Evolutionary conservation across 768 basidiomycete species (phyloP).

Genomic region (Amanita inopinata): DNA sequence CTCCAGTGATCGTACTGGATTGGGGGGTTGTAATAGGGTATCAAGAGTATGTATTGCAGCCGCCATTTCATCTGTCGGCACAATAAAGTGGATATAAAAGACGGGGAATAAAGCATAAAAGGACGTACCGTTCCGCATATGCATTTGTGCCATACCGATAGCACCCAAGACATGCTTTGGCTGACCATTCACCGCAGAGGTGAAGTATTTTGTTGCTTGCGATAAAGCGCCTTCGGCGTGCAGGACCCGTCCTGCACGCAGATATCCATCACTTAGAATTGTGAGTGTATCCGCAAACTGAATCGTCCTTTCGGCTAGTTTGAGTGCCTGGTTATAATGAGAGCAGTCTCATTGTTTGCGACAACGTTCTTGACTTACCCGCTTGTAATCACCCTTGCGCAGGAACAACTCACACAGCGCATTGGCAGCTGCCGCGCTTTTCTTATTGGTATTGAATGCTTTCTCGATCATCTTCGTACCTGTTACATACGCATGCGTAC

Average conservation of each 20-base stretch:
- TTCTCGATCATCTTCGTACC: slow-evolving; percentile 67
- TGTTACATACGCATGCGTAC: slow-evolving; percentile 44
- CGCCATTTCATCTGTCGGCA: slow-evolving; percentile 60
- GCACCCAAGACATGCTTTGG: slow-evolving; percentile 71
- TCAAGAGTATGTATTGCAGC: slow-evolving; percentile 84
- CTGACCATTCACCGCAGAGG: slow-evolving; percentile 52
- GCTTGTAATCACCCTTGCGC: slow-evolving; percentile 53
- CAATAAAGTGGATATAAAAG: slow-evolving; percentile 1
- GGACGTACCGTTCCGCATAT: slow-evolving; percentile 63
- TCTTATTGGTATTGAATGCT: slow-evolving; percentile 74
- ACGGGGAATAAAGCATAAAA: not conserved
- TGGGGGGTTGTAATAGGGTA: slow-evolving; percentile 58
- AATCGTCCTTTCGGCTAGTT: slow-evolving; percentile 88
- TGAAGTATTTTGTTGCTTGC: slow-evolving; percentile 67
- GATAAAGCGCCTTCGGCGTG: slow-evolving; percentile 59
- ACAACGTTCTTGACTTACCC: slow-evolving; percentile 30
- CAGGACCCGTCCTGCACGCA: slow-evolving; percentile 72
- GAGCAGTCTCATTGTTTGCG: not conserved
- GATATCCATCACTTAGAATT: slow-evolving; percentile 77
- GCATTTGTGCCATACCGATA: slow-evolving; percentile 81
- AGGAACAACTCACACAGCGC: slow-evolving; percentile 75
- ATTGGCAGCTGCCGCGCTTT: slow-evolving; percentile 75
- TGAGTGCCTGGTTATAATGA: slow-evolving; percentile 51
- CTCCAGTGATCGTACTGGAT: slow-evolving; percentile 62
- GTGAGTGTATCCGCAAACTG: slow-evolving; percentile 88